These are phyloP conservation scores for Eremochloa ophiuroides DNA, from an alignment of 176 grass and related monocot species.

Conservation along the genomic window DNA sequence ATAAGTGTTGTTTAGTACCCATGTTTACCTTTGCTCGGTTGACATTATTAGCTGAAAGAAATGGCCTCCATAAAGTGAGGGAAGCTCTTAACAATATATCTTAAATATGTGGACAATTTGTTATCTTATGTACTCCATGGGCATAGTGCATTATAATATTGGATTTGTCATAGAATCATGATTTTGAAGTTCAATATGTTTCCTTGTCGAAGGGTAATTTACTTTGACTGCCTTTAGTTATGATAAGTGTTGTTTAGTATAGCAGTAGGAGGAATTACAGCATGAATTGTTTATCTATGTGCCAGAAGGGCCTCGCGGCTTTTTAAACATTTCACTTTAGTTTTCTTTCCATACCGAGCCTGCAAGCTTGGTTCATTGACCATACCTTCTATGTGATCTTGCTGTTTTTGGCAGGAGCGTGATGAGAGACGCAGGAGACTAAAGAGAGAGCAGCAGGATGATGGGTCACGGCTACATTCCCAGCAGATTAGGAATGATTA, in stretches of 20 bases:
- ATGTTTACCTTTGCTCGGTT: not conserved
- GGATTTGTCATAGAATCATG: not conserved
- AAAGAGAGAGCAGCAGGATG: conserved; percentile 63
- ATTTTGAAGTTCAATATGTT: not conserved
- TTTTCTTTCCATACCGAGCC: not conserved
- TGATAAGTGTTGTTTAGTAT: no score
- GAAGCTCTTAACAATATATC: not conserved
- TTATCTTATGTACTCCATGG: not conserved
- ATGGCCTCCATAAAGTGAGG: not conserved
- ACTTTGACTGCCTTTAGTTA: not conserved
- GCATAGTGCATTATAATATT: not conserved
- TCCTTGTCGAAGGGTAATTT: not conserved
- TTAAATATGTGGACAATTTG: not conserved
- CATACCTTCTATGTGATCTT: not conserved
- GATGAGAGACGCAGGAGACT: conserved; percentile 76
- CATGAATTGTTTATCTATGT: not conserved
- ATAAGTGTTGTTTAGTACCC: not conserved
- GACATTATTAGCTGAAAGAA: not conserved
- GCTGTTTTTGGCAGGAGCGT: conserved; percentile 56
- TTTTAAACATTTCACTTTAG: not conserved
- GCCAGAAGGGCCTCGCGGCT: not conserved
- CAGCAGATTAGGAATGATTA: conserved; percentile 62
- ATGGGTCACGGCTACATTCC: conserved; percentile 46
- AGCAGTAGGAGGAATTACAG: no score
- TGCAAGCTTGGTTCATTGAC: not conserved